Evolutionary conservation across 257 asterid genomes (phyloP), one percentile per base, ranked within the genome.

Genomic region (Nemophila menziesii): DNA sequence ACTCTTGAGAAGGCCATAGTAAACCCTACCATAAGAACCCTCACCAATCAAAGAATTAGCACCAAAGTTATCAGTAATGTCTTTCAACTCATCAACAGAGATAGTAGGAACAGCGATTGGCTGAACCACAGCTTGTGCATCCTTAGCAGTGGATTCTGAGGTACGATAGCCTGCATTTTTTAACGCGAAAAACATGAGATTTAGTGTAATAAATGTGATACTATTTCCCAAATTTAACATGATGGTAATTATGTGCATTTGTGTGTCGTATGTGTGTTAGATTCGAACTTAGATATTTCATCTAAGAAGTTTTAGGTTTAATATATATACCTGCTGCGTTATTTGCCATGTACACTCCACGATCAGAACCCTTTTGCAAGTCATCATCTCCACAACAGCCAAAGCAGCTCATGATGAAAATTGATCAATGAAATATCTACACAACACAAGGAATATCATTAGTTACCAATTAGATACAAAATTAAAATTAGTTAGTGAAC

Each of bases 1-100:
- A 63, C 24, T 71, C 58, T 56, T 67, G 58, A 82, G 15, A 34
- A 75, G 61, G 46, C 94, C 94, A 18, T 71, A 66, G 58, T 75
- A 72, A 37, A 82, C 93, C 66, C 83, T 70, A 23, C 93, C 93
- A 41, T 82, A 82, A 1, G 92, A 82, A n/a, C 93, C 93, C 58
- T 78, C 86, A 8, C 93, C 93, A 43, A 82, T 73, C 62, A 82
- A 71, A 43, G 73, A 63, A 44, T 67, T 69, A 26, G 74, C 14
- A 43, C 92, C 80, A 64, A 82, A 82, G 62, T 78, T 78, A 60
- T 71, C 75, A 0, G 92, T 82, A 15, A 78, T 56, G 52, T 75
- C 81, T 72, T 67, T 82, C 15, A 78, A 57, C 54, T 79, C 92
- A 48, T 82, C 92, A 41, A 79, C 81, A 18, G 84, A 52, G 58